These are phyloP conservation scores for Phytopythium cucurbitacearum DNA, from an alignment of 352 stramenopile genomes.

Conservation along the genomic window DNA sequence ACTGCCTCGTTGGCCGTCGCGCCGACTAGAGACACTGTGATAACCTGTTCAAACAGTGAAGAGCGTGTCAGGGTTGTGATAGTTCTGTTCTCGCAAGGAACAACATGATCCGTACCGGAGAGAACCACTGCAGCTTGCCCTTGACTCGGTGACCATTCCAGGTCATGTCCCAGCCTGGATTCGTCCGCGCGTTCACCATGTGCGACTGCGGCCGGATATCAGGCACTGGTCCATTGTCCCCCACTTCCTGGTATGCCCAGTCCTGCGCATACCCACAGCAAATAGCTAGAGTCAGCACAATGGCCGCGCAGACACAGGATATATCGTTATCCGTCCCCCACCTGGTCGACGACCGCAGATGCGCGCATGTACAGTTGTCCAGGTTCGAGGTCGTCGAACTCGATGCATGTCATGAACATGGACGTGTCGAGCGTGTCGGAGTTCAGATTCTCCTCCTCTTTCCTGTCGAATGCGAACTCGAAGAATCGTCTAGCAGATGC, in stretches of 20 bases:
- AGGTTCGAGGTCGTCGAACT: slow-evolving; percentile 27
- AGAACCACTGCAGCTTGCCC: slow-evolving; percentile 56
- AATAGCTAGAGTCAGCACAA: background rate
- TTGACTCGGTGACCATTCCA: slow-evolving; percentile 73
- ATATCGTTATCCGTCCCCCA: slow-evolving; percentile 5
- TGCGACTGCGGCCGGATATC: slow-evolving; percentile 72
- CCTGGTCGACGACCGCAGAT: slow-evolving; percentile 71
- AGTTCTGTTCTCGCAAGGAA: background rate
- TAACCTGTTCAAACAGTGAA: slow-evolving; percentile 16
- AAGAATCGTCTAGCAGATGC: slow-evolving; percentile 41
- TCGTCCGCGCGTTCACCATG: slow-evolving; percentile 78
- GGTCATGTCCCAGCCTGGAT: slow-evolving; percentile 47
- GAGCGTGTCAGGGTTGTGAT: background rate
- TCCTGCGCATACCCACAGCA: slow-evolving; percentile 19
- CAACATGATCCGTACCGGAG: slow-evolving; percentile 26
- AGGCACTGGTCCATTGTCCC: slow-evolving; percentile 51
- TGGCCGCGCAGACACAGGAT: background rate
- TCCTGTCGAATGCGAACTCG: slow-evolving; percentile 35
- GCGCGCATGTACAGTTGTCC: slow-evolving; percentile 57
- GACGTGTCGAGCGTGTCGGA: slow-evolving; percentile 58
- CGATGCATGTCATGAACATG: slow-evolving; percentile 60
- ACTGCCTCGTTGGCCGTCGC: background rate
- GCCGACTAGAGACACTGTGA: slow-evolving; percentile 19
- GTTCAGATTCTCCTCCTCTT: slow-evolving; percentile 25
- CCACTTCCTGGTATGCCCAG: slow-evolving; percentile 53